Percentiles rank a stretch among this genome's conserved stretches.
phyloP scores from a whole-genome alignment of 1,139 yeast species.

The Yamadazyma friedrichii region DNA sequence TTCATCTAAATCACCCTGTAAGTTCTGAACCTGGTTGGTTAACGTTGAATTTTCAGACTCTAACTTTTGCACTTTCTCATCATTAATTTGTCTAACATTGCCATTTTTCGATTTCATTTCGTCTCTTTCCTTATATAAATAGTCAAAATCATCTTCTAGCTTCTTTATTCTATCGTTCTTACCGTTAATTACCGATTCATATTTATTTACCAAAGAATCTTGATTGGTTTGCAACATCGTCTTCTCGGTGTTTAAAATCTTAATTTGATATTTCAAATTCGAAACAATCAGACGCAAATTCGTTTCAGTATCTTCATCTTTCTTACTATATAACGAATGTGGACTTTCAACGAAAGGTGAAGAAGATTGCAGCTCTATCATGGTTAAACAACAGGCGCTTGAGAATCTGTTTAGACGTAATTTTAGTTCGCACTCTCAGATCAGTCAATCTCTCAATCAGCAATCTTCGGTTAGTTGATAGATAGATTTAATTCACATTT shows the following conservation, averaged over 20 bases:
- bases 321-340: not conserved
- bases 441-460: not conserved
- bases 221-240: conserved; percentile 34
- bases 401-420: no score
- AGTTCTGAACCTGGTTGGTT: conserved; percentile 17
- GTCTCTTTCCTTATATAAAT: conserved; percentile 54
- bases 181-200: conserved; percentile 28
- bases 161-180: conserved; percentile 33
- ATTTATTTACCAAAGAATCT: conserved; percentile 24
- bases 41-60: conserved; percentile 25
- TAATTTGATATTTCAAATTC: conserved; percentile 25
- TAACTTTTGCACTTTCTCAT: conserved; percentile 35
- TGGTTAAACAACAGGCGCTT: not conserved
- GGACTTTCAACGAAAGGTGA: conserved; percentile 9
- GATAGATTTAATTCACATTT: not conserved
- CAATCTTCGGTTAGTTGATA: not conserved
- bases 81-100: conserved; percentile 44
- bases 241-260: conserved; percentile 28
- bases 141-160: conserved; percentile 55
- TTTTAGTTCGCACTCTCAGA: not conserved
- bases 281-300: conserved; percentile 19
- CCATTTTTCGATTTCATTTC: conserved; percentile 53
- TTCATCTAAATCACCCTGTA: conserved; percentile 23
- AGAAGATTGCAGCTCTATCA: conserved; percentile 6
- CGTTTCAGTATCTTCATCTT: conserved; percentile 14